Percentiles rank a stretch among this genome's conserved stretches.
Evolutionary conservation across 495 filamentous ascomycete species (phyloP).

Genomic region (Penicillium canescens): DNA sequence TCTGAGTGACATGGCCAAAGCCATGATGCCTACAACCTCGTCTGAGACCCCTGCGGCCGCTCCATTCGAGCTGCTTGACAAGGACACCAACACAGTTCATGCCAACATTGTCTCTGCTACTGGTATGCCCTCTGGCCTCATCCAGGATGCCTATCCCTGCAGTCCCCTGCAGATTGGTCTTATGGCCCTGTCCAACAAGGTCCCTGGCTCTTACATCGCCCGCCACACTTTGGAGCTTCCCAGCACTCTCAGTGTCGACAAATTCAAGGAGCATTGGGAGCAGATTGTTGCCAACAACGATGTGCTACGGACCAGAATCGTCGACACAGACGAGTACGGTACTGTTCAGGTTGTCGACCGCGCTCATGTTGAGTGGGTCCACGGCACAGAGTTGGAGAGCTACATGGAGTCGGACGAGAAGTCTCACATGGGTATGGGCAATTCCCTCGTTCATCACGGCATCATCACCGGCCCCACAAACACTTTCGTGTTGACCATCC

Average conservation of each 20-base stretch:
- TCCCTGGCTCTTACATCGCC: constrained; percentile 48
- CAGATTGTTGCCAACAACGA: constrained; percentile 30
- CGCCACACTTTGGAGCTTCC: constrained; percentile 22
- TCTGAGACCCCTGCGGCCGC: constrained; percentile 6
- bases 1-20: constrained; percentile 36
- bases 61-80: constrained; percentile 15
- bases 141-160: constrained; percentile 34
- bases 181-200: constrained; percentile 12
- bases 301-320: constrained; percentile 51
- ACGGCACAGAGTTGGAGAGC: constrained; percentile 26
- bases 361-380: constrained; percentile 7
- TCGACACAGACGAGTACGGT: constrained; percentile 34
- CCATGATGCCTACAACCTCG: constrained; percentile 17
- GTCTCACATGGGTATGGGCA: constrained; percentile 43
- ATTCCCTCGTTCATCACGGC: constrained; percentile 42
- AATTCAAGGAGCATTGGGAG: constrained; percentile 42
- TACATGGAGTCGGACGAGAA: constrained; percentile 43
- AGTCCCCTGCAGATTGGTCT: constrained; percentile 24
- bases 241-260: constrained; percentile 12
- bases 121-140: constrained; percentile 9
- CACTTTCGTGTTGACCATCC: constrained; percentile 17
- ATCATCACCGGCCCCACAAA: constrained; percentile 22
- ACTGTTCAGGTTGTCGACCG: constrained; percentile 48
- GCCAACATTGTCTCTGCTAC: constrained; percentile 7
- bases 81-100: constrained; percentile 17